phyloP scores from a whole-genome alignment of 257 asterid species.

The Dorcoceras hygrometricum region DNA sequence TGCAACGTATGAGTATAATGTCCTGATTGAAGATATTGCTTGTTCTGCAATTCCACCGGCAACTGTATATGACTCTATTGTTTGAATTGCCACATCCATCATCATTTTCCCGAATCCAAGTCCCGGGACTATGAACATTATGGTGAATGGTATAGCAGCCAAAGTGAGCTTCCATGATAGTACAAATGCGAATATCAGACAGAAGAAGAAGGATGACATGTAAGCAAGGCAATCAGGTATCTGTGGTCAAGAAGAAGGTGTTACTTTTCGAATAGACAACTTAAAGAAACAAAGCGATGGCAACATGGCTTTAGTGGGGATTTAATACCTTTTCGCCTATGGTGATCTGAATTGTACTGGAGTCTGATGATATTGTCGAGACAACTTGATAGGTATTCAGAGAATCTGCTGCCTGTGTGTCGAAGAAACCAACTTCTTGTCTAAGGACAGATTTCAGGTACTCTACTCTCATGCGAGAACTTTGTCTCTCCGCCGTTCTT shows the following conservation, averaged over 20 bases:
- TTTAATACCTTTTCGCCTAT: constrained; percentile 72
- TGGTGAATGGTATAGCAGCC: constrained; percentile 70
- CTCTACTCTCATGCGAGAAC: constrained; percentile 81
- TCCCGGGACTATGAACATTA: constrained; percentile 72
- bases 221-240: constrained; percentile 82
- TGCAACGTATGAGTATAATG: constrained; percentile 65
- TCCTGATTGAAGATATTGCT: constrained; percentile 69
- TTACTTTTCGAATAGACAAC: neutral
- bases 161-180: constrained; percentile 75
- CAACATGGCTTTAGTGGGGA: neutral
- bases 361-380: constrained; percentile 63
- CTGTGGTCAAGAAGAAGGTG: constrained; percentile 31
- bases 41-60: constrained; percentile 80
- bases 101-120: constrained; percentile 74
- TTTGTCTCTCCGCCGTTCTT: constrained; percentile 91
- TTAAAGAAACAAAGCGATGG: neutral
- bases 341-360: constrained; percentile 61
- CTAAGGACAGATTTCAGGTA: constrained; percentile 71
- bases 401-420: constrained; percentile 67
- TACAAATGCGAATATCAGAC: constrained; percentile 58
- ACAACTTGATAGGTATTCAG: constrained; percentile 71
- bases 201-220: constrained; percentile 76
- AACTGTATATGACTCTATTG: constrained; percentile 57
- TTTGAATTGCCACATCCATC: constrained; percentile 67
- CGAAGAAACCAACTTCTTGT: constrained; percentile 86